Base-by-base conservation (phyloP, 805 yeast species). In the Candida orba region DNA sequence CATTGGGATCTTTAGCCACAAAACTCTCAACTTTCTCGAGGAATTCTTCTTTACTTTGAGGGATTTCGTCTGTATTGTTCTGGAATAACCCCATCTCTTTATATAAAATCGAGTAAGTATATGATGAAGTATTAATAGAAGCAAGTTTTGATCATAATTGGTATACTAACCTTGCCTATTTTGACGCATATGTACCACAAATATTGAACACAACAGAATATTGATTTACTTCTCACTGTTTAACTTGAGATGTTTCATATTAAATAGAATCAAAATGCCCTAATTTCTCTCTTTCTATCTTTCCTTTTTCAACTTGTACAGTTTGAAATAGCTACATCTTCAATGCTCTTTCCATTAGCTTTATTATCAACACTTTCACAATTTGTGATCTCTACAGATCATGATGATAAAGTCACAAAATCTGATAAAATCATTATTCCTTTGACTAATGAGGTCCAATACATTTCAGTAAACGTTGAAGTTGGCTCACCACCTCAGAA, bases 401-500 rank as follows among this genome's bases (percentile, higher is more conserved):
- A n/a, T 14, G n/a, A 5, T 7, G 14, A 9, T 17, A 12, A 6
- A 9, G 22, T n/a, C 13, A 24, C 13, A 29, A 12, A 18, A 8
- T 35, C 46, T n/a, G 43, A 45, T 25, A 37, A 20, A 15, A 15
- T 45, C 3, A 32, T 47, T 1, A 36, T 47, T 10, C 49, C 49
- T 8, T 13, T 56, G 4, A 20, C 30, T 18, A 49, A 49, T 34
- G 43, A 44, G 18, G 49, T 43, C 1, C 34, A 42, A 6, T 49
- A 34, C 22, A 15, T 48, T 15, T 35, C 47, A 8, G 30, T 47
- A 4, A 30, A 15, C 1, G 45, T 35, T 8, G 40, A 39, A 12
- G 20, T 54, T 8, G 61, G 59, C 0, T 44, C 45, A 1, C 59
- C 59, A 1, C 40, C 52, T 4, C 65, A 62, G 37, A 40, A 44